Base-by-base conservation (phyloP, 805 yeast species). In the Barnettozyma californica region DNA sequence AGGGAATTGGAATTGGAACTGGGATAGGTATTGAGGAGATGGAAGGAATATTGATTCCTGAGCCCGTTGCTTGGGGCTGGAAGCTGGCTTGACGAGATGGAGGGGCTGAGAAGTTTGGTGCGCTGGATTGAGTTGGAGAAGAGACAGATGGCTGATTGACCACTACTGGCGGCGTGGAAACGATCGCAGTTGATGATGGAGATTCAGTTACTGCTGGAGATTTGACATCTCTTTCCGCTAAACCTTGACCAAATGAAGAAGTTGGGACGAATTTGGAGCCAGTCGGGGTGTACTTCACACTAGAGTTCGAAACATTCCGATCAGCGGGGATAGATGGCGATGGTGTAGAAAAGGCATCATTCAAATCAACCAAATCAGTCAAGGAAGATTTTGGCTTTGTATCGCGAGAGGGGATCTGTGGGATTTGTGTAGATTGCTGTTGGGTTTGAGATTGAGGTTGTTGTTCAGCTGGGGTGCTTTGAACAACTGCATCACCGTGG, bases 241-340 rank as follows among this genome's bases (percentile, higher is more conserved):
- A 73, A 33, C 76, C 76, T 67, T 86, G 96, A 29, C 98, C 98
- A 71, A 91, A 92, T 10, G 77, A 68, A 0, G 97, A 89, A 16
- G 90, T 75, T 33, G 97, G 97, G 46, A 79, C 84, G 68, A 91
- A 92, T 40, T 68, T 67, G 37, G 65, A 52, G 9, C 67, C 58
- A 10, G 69, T 52, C 43, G 68, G 64, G 13, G 66, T 58, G 43
- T 62, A 58, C 43, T 53, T 57, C 35, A 54, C 58, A 37, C 66
- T 51, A 16, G 68, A 50, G 51, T 58, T 50, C 16, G 61, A 60
- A 5, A 49, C 54, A 21, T 47, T 54, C 55, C 63, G 56, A 16
- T 53, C 53, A 42, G 53, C 41, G 16, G 40, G 9, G n/a, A 44
- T 48, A 18, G 59, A 37, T 38, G 69, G 76, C 59, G 55, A 64